These are phyloP conservation scores for Verticillium klebahnii DNA, from an alignment of 2,329 filamentous ascomycete genomes.

Conservation along the genomic window DNA sequence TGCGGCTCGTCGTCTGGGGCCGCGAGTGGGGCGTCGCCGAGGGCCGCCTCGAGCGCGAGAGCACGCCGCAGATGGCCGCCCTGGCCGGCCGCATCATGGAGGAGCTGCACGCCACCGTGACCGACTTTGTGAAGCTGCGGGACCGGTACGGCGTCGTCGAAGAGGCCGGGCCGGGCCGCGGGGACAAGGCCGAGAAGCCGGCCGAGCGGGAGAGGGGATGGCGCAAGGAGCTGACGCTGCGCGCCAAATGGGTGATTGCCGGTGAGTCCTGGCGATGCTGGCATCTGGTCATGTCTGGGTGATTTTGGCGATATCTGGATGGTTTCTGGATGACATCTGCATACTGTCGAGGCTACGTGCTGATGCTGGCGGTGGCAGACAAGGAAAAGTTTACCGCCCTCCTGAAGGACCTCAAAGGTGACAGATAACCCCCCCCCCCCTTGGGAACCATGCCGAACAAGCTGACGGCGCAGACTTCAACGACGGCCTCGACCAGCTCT, in stretches of 20 bases:
- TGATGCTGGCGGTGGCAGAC: conserved; percentile 19
- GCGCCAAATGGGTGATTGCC: conserved; percentile 39
- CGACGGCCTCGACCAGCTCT: conserved; percentile 40
- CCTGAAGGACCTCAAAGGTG: conserved; percentile 34
- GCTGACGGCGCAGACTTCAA: no score
- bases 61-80: conserved; percentile 29
- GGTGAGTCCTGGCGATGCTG: conserved; percentile 20
- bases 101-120: conserved; percentile 38
- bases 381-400: conserved; percentile 39
- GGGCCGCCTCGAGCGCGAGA: conserved; percentile 37
- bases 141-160: conserved; percentile 36
- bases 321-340: no score
- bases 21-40: conserved; percentile 43
- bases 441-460: no score
- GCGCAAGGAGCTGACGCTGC: conserved; percentile 27
- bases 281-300: background rate
- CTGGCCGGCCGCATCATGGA: conserved; percentile 36
- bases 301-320: no score
- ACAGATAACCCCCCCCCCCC: background rate
- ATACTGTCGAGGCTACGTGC: background rate
- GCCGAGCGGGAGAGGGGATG: conserved; percentile 23
- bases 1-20: conserved; percentile 42
- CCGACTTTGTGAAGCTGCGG: conserved; percentile 35
- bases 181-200: conserved; percentile 1
- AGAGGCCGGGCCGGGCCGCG: conserved; percentile 15